These are phyloP conservation scores for Prunus armeniaca DNA, from an alignment of 306 rosid species.

Conservation along the genomic window DNA sequence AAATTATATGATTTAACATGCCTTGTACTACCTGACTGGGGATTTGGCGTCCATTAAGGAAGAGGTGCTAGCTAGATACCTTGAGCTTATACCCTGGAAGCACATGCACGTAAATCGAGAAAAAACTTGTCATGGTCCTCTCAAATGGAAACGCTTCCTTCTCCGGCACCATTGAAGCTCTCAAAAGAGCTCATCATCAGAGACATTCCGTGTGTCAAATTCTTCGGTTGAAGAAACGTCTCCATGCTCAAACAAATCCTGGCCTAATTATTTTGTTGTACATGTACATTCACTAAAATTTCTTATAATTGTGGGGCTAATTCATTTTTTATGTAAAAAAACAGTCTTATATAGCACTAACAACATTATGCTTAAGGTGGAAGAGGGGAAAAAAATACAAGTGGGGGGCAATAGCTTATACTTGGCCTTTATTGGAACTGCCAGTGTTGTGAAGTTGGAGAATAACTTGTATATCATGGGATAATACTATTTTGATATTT, in stretches of 20 bases:
- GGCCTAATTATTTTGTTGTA: too few species aligned
- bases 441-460: too few species aligned
- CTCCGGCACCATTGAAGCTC: constrained; percentile 70
- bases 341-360: too few species aligned
- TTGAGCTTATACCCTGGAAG: constrained; percentile 54
- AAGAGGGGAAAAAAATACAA: too few species aligned
- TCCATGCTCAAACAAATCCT: constrained; percentile 31
- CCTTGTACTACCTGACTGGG: constrained; percentile 65
- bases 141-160: constrained; percentile 40
- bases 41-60: constrained; percentile 27
- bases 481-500: too few species aligned
- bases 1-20: not conserved
- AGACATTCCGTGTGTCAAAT: constrained; percentile 47
- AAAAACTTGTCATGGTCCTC: constrained; percentile 57
- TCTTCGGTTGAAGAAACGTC: constrained; percentile 39
- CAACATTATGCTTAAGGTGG: too few species aligned
- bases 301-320: too few species aligned
- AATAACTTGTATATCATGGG: too few species aligned
- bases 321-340: too few species aligned
- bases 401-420: too few species aligned
- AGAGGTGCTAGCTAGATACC: constrained; percentile 44
- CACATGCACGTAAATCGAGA: constrained; percentile 66
- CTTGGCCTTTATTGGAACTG: too few species aligned
- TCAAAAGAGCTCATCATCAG: constrained; percentile 76
- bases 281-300: too few species aligned